phyloP scores from a whole-genome alignment of 2,329 filamentous ascomycete genomes.

The Penicillium rolfsii region DNA sequence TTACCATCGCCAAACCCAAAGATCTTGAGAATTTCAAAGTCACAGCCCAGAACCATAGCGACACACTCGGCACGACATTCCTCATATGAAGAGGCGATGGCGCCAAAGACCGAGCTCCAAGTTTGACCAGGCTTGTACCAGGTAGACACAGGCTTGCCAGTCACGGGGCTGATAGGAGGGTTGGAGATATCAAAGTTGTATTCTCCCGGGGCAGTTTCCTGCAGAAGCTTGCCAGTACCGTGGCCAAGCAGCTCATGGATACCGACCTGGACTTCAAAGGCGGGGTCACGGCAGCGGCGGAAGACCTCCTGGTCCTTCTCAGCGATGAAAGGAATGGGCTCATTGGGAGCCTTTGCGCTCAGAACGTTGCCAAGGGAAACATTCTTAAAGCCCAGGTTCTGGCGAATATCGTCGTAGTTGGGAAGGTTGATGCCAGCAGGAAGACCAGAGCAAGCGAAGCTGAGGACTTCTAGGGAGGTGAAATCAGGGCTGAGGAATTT shows the following conservation, averaged over 20 bases:
- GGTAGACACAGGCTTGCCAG: conserved; percentile 73
- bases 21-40: conserved; percentile 84
- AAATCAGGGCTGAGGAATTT: conserved; percentile 95
- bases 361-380: conserved; percentile 89
- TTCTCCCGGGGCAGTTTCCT: conserved; percentile 78
- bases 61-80: conserved; percentile 94
- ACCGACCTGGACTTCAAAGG: conserved; percentile 95
- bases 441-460: conserved; percentile 70
- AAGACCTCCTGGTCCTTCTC: conserved; percentile 77
- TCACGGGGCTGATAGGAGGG: conserved; percentile 80
- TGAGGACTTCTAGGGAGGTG: conserved; percentile 88
- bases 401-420: conserved; percentile 63
- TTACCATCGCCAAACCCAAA: conserved; percentile 86
- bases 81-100: conserved; percentile 85
- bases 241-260: conserved; percentile 89
- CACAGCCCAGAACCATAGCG: conserved; percentile 86
- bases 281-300: conserved; percentile 78
- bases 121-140: conserved; percentile 97
- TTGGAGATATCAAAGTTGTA: conserved; percentile 88
- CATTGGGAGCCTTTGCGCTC: conserved; percentile 86
- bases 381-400: conserved; percentile 69
- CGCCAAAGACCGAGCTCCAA: conserved; percentile 89
- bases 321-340: conserved; percentile 88
- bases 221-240: conserved; percentile 89
- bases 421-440: conserved; percentile 63